Evolutionary conservation across 129 eudicot species (phyloP).

Genomic region (Solidago caesia): DNA sequence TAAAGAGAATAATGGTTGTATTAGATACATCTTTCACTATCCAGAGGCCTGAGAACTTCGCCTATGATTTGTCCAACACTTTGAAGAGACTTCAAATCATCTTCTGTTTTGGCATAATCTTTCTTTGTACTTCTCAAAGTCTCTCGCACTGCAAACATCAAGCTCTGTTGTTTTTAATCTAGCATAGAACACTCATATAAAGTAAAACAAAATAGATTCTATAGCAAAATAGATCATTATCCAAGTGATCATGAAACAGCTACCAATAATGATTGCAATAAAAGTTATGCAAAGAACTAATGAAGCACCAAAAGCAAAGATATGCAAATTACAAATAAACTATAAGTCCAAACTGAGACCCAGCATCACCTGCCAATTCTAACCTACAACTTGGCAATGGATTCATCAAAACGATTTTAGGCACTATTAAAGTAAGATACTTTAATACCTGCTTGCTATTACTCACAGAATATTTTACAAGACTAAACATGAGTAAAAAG

Average conservation of each 20-base stretch:
- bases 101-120: conserved; percentile 95
- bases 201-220: background rate
- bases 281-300: background rate
- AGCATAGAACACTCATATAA: background rate
- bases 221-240: conserved; percentile 5
- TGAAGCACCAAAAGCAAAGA: background rate
- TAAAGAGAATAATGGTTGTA: conserved; percentile 10
- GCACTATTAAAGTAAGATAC: background rate
- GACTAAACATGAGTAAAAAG: background rate
- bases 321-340: background rate
- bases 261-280: conserved; percentile 4
- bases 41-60: conserved; percentile 95
- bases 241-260: conserved; percentile 7
- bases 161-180: conserved; percentile 23
- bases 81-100: conserved; percentile 96
- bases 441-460: background rate
- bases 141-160: conserved; percentile 66
- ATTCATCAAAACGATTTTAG: background rate
- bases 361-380: background rate
- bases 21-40: conserved; percentile 79
- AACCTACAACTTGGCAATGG: conserved; percentile 9
- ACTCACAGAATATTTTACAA: background rate
- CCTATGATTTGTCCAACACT: conserved; percentile 99
- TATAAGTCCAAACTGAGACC: conserved; percentile 1
- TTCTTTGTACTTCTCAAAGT: conserved; percentile 59